Base-by-base conservation (phyloP, 768 basidiomycete genomes). In the Kwoniella dendrophila region DNA sequence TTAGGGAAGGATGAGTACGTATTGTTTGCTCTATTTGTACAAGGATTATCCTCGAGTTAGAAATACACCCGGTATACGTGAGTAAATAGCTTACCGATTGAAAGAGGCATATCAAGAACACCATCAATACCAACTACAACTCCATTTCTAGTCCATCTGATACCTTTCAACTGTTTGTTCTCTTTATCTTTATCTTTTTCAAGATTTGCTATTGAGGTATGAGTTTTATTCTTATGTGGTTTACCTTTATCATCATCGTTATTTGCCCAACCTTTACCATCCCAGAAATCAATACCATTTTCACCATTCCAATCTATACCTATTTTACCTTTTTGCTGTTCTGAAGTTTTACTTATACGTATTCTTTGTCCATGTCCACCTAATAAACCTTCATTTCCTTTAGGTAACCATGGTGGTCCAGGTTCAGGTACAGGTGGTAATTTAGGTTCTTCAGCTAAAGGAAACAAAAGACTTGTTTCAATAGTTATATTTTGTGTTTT, bases 361-460 rank as follows among this genome's bases (percentile, higher is more conserved):
- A 99, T 80, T 58, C 88, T 84, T 81, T 99, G 96, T 5, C 92
- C 86, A 59, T 89, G 82, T 22, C 85, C 83, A 12, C 89, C 90
- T 10, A 99, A 84, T 6, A 89, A 84, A 26, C 94, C 92, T 27
- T 73, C 68, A 0, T 87, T 87, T 1, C 88, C 90, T 60, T 85
- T 71, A 4, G 92, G 92, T 76, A 95, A 83, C 90, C 92, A 95
- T 4, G 92, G 90, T 4, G 90, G 86, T 69, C 82, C 82, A 8
- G 88, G 88, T 7, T 88, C 88, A 12, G 89, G 89, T 36, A 86
- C 82, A 27, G 77, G 81, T 0, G 87, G 81, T n/a, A 89, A 87
- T 44, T 84, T 83, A 49, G 87, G 84, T n/a, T 83, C 68, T 3
- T 82, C 52, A 27, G 56, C 64, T 11, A 67, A 49, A 10, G 81